Evolutionary conservation across 2,329 filamentous ascomycete species (phyloP), one percentile per base, ranked within the genome.

Genomic region (Capronia epimyces): DNA sequence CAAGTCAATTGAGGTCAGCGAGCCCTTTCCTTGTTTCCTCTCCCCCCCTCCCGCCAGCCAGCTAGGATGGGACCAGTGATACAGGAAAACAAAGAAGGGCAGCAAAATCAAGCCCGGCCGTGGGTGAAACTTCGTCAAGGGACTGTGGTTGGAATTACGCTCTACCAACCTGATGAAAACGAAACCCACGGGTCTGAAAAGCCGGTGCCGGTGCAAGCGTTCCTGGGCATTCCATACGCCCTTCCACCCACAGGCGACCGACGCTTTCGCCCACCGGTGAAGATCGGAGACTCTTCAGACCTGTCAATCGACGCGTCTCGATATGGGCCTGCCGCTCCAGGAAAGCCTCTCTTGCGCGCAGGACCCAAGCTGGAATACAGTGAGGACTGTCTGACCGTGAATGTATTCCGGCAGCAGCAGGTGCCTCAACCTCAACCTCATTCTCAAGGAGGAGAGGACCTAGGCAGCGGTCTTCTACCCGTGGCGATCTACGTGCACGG

Each of bases 161-260:
- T n/a, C n/a, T n/a, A n/a, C n/a, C n/a, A n/a, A n/a, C n/a, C n/a
- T n/a, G n/a, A n/a, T n/a, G n/a, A 42, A 31, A 9, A 27, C 20
- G 20, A 37, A 15, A 10, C 7, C 16, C 9, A 29, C 18, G 21
- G 16, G 21, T 22, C 12, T 27, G 21, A 40, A 3, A 42, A 43
- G 18, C 41, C 40, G 12, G 24, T 52, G 18, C 41, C 40, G 12
- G 24, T 52, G 3, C 66, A 69, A 24, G 65, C 65, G 4, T 79
- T 79, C 56, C 63, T 73, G 0, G 73, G 75, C 1, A 69, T 79
- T 9, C 75, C 74, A 0, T 78, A 77, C 53, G 75, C 72, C 0
- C 59, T 71, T 2, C 70, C 74, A 2, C 74, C 76, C 9, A 67
- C 64, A 2, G 75, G 72, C 0, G 66, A 75, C n/a, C 65, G 65